Base-by-base conservation (phyloP, 1,284 basidiomycete genomes). In the Sanghuangporus weigelae region DNA sequence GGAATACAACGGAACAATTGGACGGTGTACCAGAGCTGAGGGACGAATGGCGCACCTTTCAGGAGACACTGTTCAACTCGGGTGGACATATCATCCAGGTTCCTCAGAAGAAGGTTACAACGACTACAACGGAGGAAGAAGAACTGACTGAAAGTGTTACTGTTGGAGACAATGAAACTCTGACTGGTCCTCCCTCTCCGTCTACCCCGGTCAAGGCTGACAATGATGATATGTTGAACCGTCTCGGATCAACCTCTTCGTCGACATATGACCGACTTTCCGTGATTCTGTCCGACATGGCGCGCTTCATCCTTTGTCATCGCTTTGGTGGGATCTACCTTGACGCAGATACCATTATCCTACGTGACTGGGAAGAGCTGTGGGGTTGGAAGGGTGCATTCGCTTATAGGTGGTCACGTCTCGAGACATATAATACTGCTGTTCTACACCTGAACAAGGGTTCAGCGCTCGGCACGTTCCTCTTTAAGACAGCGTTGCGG, bases 281-380 rank as follows among this genome's bases (percentile, higher is more conserved):
- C 0, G 90, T 93, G 66, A 90, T 93, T 68, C 77, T 95, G 7
- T 93, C 91, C 12, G 92, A 95, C 72, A 90, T 95, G 87, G 92
- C 90, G 3, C 85, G 92, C 19, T 95, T 95, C 71, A 85, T 94
- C 60, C 77, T 95, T 11, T 92, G 90, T 63, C 89, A 95, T 75
- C 86, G 91, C 50, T 95, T 86, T 69, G 92, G 93, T 46, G 92
- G 92, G 11, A 88, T 90, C 51, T 95, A 95, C 71, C 83, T 95
- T 57, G 92, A 95, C 70, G 91, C 92, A 16, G 93, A 95, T 73
- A 94, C 90, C 4, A 82, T 95, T 61, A 84, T 95, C 68, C 75
- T 95, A 12, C 84, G 93, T n/a, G 93, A 95, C 71, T 95, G 93
- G 93, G 92, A 93, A 71, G 92, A 95, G 68, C 75, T 95, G 12